phyloP scores from a whole-genome alignment of 2,329 filamentous ascomycete genomes.

The Clonostachys sp. region DNA sequence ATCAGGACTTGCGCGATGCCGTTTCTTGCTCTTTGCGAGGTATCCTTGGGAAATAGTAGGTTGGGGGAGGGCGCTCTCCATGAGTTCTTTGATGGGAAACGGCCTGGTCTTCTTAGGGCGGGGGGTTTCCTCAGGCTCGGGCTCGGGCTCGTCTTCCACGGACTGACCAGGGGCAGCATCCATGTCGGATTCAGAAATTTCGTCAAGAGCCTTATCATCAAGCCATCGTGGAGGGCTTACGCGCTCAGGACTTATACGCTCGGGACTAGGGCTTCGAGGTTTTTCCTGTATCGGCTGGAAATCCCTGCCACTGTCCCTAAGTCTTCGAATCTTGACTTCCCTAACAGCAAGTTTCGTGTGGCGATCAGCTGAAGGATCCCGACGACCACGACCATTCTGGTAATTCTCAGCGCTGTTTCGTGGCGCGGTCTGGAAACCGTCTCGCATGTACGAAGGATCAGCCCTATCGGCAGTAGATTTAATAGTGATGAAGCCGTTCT shows the following conservation, averaged over 20 bases:
- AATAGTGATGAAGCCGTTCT: conserved; percentile 31
- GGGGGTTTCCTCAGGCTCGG: conserved; percentile 11
- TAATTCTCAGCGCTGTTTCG: conserved; percentile 9
- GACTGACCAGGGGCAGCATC: too few relatives aligned
- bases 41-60: conserved; percentile 12
- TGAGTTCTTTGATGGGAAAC: conserved; percentile 4
- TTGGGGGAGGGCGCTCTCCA: conserved; percentile 10
- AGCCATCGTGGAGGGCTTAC: conserved; percentile 6
- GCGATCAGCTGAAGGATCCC: conserved; percentile 5
- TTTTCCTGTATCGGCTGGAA: conserved; percentile 9
- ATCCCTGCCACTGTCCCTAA: conserved; percentile 1
- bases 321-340: conserved; percentile 21
- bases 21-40: conserved; percentile 23
- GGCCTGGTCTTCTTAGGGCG: conserved; percentile 11
- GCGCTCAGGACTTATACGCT: conserved; percentile 1
- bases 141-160: conserved; percentile 1
- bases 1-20: conserved; percentile 40
- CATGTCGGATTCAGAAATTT: not conserved
- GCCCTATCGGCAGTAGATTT: conserved; percentile 14
- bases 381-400: conserved; percentile 4
- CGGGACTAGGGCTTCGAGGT: conserved; percentile 11
- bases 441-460: conserved; percentile 18
- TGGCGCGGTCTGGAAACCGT: conserved; percentile 19
- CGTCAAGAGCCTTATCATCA: conserved; percentile 6
- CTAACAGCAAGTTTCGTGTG: conserved; percentile 31